These are phyloP conservation scores for Eucalyptus pauciflora DNA, from an alignment of 345 rosid genomes.

Conservation along the genomic window DNA sequence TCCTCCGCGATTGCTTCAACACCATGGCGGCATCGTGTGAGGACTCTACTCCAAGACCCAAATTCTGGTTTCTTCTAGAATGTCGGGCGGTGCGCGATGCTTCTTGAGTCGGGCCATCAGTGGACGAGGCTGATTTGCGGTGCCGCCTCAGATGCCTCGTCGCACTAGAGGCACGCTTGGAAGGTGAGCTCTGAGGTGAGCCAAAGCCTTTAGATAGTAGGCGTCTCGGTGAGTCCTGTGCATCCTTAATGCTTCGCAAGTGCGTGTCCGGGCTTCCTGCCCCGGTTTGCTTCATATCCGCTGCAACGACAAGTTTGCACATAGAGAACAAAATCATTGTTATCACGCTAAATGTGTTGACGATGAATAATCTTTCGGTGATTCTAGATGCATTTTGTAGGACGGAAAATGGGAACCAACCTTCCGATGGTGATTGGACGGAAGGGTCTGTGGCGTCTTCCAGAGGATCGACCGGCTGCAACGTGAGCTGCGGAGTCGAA, in stretches of 20 bases:
- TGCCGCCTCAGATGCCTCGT: conserved; percentile 17
- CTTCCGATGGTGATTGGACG: background rate
- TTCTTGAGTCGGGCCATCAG: background rate
- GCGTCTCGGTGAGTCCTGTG: background rate
- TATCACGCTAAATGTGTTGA: background rate
- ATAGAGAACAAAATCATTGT: background rate
- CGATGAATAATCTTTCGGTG: background rate
- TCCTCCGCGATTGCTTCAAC: conserved; percentile 4
- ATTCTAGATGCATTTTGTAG: background rate
- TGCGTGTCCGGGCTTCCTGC: background rate
- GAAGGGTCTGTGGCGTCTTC: background rate
- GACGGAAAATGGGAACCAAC: background rate
- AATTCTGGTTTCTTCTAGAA: conserved; percentile 1
- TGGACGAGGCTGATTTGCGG: background rate
- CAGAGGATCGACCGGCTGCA: background rate
- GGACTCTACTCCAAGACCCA: background rate
- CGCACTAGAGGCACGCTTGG: background rate
- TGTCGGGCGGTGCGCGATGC: background rate
- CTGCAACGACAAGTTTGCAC: background rate
- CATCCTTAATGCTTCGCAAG: background rate
- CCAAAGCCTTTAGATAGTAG: background rate
- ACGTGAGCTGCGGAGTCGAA: background rate
- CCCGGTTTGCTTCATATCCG: background rate
- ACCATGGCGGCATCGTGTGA: background rate
- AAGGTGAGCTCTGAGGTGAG: conserved; percentile 7